These are phyloP conservation scores for Pneumocystis sp. DNA, from an alignment of 1,139 yeast species.

Conservation along the genomic window DNA sequence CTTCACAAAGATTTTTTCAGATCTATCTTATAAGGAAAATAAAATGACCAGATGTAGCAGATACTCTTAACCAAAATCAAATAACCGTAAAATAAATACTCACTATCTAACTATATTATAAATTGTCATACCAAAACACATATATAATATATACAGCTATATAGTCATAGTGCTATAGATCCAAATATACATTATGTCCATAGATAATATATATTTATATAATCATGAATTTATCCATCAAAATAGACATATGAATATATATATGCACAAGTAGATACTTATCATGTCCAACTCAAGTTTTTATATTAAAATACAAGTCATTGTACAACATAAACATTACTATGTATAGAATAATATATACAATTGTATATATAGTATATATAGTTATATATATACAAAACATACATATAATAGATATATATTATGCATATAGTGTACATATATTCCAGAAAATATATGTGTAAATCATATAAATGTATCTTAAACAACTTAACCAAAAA, in stretches of 20 bases:
- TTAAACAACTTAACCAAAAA: constrained; percentile 44
- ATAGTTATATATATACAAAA: neutral
- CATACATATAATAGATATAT: too few relatives aligned
- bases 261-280: constrained; percentile 66
- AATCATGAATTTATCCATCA: too few relatives aligned
- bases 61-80: constrained; percentile 92
- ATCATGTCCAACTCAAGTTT: too few relatives aligned
- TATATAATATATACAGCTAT: neutral
- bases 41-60: constrained; percentile 89
- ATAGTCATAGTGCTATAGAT: too few relatives aligned
- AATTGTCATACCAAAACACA: neutral
- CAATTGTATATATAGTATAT: too few relatives aligned
- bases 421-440: too few relatives aligned
- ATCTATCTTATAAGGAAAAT: constrained; percentile 95
- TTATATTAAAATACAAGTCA: too few relatives aligned
- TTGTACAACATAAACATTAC: neutral
- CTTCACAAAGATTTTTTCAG: constrained; percentile 90
- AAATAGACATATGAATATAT: too few relatives aligned
- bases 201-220: too few relatives aligned
- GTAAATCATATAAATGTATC: constrained; percentile 48
- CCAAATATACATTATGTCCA: too few relatives aligned
- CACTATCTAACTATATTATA: constrained; percentile 45
- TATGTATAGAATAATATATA: too few relatives aligned
- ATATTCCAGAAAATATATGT: constrained; percentile 74
- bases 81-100: constrained; percentile 95